Percentiles rank a stretch among this genome's conserved stretches.
phyloP scores from a whole-genome alignment of 306 rosid species.

The Malus sylvestris region DNA sequence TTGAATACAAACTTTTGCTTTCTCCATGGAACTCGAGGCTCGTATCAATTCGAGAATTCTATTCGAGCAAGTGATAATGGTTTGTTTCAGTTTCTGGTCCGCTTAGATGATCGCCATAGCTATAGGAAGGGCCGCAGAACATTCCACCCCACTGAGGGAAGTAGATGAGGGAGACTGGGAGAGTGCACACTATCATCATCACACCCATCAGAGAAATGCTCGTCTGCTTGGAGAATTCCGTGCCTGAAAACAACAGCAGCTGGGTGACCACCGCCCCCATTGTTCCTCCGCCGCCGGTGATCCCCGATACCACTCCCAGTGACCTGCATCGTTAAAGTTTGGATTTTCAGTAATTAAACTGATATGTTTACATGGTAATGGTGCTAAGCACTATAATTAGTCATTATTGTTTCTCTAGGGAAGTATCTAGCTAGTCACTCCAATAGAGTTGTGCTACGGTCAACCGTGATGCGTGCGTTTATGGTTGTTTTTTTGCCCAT shows the following conservation, averaged over 20 bases:
- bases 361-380: neutral
- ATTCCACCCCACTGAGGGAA: conserved; percentile 52
- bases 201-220: conserved; percentile 53
- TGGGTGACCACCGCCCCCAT: conserved; percentile 54
- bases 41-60: neutral
- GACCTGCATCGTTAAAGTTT: conserved; percentile 27
- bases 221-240: conserved; percentile 26
- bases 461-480: too few relatives aligned
- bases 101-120: neutral
- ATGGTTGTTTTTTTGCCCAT: too few relatives aligned
- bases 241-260: conserved; percentile 37
- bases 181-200: conserved; percentile 37
- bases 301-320: conserved; percentile 56
- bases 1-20: neutral
- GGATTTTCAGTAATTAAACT: neutral
- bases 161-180: conserved; percentile 33
- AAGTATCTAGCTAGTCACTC: too few relatives aligned
- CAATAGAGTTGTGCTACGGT: too few relatives aligned
- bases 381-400: too few relatives aligned
- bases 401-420: too few relatives aligned
- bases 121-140: conserved; percentile 36
- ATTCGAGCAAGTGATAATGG: conserved; percentile 19
- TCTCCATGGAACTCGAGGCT: neutral
- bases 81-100: neutral
- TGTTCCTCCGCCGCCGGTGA: conserved; percentile 63